A percentile compares a stretch with the other conserved stretches of the same genome.
Conservation (phyloP, 768 basidiomycete genomes). For the Trametes maxima region DNA sequence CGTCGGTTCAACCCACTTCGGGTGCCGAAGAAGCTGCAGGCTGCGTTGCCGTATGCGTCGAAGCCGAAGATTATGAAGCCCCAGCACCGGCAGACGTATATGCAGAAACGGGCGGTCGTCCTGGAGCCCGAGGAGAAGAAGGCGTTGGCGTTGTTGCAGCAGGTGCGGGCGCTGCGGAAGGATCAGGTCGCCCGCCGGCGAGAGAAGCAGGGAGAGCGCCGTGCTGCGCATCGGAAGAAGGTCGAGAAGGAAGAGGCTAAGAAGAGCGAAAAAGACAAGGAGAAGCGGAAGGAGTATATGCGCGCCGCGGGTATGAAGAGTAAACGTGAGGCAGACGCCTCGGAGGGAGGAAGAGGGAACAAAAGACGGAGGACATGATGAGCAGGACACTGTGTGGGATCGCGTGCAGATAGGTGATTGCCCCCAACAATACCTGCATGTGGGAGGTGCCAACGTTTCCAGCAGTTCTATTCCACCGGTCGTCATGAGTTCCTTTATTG, state of each 20-base stretch:
- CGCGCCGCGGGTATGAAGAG: constrained; percentile 67
- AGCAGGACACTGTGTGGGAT: neutral
- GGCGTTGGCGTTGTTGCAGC: constrained; percentile 88
- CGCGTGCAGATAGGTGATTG: too few relatives aligned
- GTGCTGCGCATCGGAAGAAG: constrained; percentile 68
- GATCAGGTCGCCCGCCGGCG: constrained; percentile 79
- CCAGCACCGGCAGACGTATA: constrained; percentile 77
- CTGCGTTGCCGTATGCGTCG: constrained; percentile 86
- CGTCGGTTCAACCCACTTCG: constrained; percentile 91
- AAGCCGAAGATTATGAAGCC: constrained; percentile 86
- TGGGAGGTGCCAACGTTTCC: neutral
- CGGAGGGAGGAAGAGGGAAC: constrained; percentile 52
- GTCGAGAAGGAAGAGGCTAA: constrained; percentile 66
- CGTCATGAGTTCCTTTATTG: neutral
- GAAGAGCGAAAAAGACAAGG: constrained; percentile 70
- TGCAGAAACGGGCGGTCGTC: constrained; percentile 93
- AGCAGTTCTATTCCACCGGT: too few relatives aligned
- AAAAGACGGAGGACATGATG: constrained; percentile 45
- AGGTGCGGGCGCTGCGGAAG: constrained; percentile 89
- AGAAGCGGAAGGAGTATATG: constrained; percentile 79
- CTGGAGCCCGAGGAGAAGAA: constrained; percentile 95
- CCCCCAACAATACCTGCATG: neutral
- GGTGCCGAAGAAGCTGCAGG: constrained; percentile 88
- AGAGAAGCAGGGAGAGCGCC: constrained; percentile 86
- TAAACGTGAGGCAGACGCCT: constrained; percentile 62